These are phyloP conservation scores for Isabelozyma pseudorhagii DNA, from an alignment of 805 yeast genomes.

Conservation along the genomic window DNA sequence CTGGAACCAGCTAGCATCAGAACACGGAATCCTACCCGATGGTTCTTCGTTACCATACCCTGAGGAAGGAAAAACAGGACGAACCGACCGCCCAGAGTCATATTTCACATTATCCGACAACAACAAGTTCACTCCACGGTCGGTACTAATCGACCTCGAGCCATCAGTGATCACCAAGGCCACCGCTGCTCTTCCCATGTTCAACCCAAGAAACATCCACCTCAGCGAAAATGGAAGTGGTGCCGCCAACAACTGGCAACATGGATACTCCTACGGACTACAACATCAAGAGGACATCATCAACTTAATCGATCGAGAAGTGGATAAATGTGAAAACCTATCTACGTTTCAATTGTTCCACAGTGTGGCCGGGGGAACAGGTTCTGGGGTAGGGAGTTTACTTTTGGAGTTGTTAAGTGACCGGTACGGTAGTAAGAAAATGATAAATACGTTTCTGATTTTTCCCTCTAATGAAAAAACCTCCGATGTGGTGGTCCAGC, in stretches of 20 bases:
- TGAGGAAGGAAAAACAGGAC: too few species aligned
- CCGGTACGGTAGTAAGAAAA: slow-evolving; percentile 71
- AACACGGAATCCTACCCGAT: slow-evolving; percentile 77
- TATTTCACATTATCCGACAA: slow-evolving; percentile 78
- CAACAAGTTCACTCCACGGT: slow-evolving; percentile 82
- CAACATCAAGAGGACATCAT: slow-evolving; percentile 67
- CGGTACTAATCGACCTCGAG: slow-evolving; percentile 82
- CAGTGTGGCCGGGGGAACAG: slow-evolving; percentile 98
- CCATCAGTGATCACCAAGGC: slow-evolving; percentile 81
- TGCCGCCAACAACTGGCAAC: slow-evolving; percentile 96
- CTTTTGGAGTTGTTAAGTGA: slow-evolving; percentile 77
- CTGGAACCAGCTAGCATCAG: slow-evolving; percentile 85
- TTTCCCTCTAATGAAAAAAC: slow-evolving; percentile 76
- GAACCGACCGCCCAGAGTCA: slow-evolving; percentile 69
- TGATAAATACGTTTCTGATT: slow-evolving; percentile 80
- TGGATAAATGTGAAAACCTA: slow-evolving; percentile 84
- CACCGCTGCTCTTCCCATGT: slow-evolving; percentile 52
- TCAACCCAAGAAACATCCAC: slow-evolving; percentile 81
- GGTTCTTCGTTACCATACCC: slow-evolving; percentile 48
- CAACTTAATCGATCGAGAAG: slow-evolving; percentile 83
- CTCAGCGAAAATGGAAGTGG: slow-evolving; percentile 81
- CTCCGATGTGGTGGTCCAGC: slow-evolving; percentile 97
- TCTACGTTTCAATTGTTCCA: slow-evolving; percentile 91
- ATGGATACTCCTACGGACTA: slow-evolving; percentile 78
- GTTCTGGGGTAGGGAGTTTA: slow-evolving; percentile 90